Evolutionary conservation across 495 filamentous ascomycete genomes (phyloP).

Genomic region (Lasiosphaeria hispida): DNA sequence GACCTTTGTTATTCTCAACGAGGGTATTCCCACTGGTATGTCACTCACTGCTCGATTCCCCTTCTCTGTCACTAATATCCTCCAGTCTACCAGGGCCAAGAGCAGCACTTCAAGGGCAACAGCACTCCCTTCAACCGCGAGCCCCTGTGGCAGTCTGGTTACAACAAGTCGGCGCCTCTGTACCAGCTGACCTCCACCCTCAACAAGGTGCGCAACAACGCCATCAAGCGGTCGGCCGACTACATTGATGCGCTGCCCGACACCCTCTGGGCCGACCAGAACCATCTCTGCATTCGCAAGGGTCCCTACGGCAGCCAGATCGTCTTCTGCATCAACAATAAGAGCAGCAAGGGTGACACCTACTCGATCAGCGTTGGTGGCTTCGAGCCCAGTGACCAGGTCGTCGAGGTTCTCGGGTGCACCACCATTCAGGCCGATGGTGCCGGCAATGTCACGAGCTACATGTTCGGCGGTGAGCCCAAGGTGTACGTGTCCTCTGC

Average conservation of each 20-base stretch:
- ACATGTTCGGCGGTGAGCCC: conserved; percentile 27
- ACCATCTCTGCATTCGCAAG: conserved; percentile 63
- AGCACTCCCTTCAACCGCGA: conserved; percentile 67
- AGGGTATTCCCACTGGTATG: conserved; percentile 46
- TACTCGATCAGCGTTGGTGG: conserved; percentile 24
- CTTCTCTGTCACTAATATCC: neutral
- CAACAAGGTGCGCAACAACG: conserved; percentile 61
- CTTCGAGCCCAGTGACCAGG: conserved; percentile 25
- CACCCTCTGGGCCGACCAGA: conserved; percentile 53
- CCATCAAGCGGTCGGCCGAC: conserved; percentile 41
- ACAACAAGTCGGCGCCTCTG: conserved; percentile 55
- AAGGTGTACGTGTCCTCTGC: conserved; percentile 20
- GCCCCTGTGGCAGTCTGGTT: conserved; percentile 66
- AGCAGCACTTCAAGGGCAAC: conserved; percentile 65
- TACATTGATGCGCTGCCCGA: conserved; percentile 56
- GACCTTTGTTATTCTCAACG: conserved; percentile 65
- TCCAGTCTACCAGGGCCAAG: conserved; percentile 56
- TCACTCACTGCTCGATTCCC: neutral
- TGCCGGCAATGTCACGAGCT: conserved; percentile 24
- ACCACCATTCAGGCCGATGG: conserved; percentile 21
- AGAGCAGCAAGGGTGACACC: conserved; percentile 28
- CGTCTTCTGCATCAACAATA: conserved; percentile 35
- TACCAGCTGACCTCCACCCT: conserved; percentile 57
- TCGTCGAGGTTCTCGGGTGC: conserved; percentile 32
- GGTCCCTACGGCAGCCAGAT: conserved; percentile 56